Percentiles rank a stretch among this genome's conserved stretches.
Evolutionary conservation across 768 basidiomycete genomes (phyloP).

Genomic region (Serendipita indica): DNA sequence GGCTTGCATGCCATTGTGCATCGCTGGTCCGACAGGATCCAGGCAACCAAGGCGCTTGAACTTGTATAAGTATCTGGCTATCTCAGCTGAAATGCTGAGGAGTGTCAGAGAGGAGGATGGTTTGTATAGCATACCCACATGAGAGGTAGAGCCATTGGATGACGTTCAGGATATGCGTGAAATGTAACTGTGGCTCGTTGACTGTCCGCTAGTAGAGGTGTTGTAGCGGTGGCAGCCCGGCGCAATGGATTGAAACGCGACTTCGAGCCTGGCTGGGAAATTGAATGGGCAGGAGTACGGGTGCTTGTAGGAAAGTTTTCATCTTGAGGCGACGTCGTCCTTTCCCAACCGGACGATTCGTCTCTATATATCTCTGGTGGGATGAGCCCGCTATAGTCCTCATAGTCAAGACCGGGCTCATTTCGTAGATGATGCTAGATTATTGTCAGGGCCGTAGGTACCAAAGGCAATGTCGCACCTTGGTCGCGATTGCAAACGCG

Average conservation of each 20-base stretch:
- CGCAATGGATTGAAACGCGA: not conserved
- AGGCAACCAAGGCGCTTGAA: conserved; percentile 71
- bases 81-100: conserved; percentile 65
- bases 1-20: conserved; percentile 29
- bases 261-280: not conserved
- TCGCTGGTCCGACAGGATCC: conserved; percentile 78
- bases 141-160: conserved; percentile 68
- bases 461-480: conserved; percentile 71
- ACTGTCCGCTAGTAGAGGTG: conserved; percentile 47
- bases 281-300: not conserved
- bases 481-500: conserved; percentile 52
- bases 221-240: conserved; percentile 28
- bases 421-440: conserved; percentile 19
- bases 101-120: not conserved
- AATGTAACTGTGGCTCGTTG: conserved; percentile 48
- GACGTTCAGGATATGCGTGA: conserved; percentile 38
- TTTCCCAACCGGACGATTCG: conserved; percentile 9
- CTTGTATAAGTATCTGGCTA: conserved; percentile 49
- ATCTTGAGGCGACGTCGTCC: conserved; percentile 19
- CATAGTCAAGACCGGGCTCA: conserved; percentile 48
- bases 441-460: not conserved
- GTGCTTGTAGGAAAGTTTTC: conserved; percentile 3
- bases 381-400: conserved; percentile 52
- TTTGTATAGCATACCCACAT: conserved; percentile 29
- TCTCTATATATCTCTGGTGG: conserved; percentile 41